Base-by-base conservation (phyloP, 2,329 filamentous ascomycete species). In the Teratosphaeria zuluensis region DNA sequence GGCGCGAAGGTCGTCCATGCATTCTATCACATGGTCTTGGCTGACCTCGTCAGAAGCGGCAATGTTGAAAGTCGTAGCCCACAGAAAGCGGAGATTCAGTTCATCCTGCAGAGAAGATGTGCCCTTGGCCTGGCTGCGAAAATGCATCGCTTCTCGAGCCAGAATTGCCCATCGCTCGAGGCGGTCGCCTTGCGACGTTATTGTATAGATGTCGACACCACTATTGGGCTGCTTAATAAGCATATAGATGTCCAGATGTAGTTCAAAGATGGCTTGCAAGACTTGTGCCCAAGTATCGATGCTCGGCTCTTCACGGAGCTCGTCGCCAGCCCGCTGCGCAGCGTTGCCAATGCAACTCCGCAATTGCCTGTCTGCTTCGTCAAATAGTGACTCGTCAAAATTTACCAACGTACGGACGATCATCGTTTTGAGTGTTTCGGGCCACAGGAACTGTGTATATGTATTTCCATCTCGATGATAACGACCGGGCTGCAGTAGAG, bases 211-310 rank as follows among this genome's bases (percentile, higher is more conserved):
- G 59, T 81, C 77, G 5, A 83, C 78, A 28, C 81, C 78, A 63
- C 80, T 85, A 63, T 79, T 80, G 0, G 83, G 80, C 62, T 81
- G 81, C 55, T 81, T 85, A 64, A 86, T 83, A n/a, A 81, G 73
- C 5, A 80, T 80, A 68, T 84, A 86, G 8, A 86, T 75, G 66
- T 88, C 85, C 5, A 88, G 76, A 65, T 88, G 85, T 33, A 88
- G 72, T 69, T 89, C 86, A 63, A 85, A 87, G 2, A 88, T 72
- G 2, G 79, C 78, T 67, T 88, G 78, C 1, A 80, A 73, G 68
- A 85, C 77, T 55, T 83, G 81, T 48, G 81, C 69, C 31, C 76
- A 66, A 12, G 16, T 14, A 14, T 38, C 7, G 14, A 33, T 28
- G 30, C 51, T 16, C 19, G n/a, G 12, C 7, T 28, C 11, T 12